Conservation (phyloP, 108 stramenopile genomes). For the Bacterosira constricta region DNA sequence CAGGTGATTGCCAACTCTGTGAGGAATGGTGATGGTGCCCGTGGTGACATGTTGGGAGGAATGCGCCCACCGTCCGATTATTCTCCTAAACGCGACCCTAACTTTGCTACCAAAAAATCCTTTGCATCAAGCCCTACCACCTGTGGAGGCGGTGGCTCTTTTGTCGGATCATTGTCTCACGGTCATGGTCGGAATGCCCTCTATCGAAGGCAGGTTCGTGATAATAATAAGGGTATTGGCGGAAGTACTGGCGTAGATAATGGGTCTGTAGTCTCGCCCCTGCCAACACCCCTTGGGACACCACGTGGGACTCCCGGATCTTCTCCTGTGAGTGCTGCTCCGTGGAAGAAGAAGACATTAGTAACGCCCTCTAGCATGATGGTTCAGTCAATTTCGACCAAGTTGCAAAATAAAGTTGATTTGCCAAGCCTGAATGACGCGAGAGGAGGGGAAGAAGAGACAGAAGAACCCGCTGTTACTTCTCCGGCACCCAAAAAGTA, state of each 20-base stretch:
- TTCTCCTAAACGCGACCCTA: not conserved
- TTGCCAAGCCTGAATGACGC: conserved; percentile 1
- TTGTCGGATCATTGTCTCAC: conserved; percentile 50
- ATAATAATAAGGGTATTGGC: conserved; percentile 6
- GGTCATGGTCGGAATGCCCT: conserved; percentile 59
- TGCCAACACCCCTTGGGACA: conserved; percentile 23
- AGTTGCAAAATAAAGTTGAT: conserved; percentile 1
- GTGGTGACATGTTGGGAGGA: not conserved
- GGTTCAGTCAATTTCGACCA: conserved; percentile 3
- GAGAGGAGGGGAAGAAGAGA: not conserved
- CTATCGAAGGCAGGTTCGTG: conserved; percentile 46
- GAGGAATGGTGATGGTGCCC: conserved; percentile 2
- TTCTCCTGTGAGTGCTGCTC: conserved; percentile 19
- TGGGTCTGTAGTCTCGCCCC: conserved; percentile 4
- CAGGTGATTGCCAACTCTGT: conserved; percentile 53
- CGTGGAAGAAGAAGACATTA: too few species aligned
- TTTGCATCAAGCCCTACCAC: conserved; percentile 33
- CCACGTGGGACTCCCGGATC: conserved; percentile 46
- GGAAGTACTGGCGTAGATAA: not conserved
- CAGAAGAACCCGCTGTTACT: not conserved
- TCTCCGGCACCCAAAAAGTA: conserved; percentile 36
- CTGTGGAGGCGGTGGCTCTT: conserved; percentile 16
- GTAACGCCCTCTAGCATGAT: not conserved
- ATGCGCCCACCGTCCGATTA: conserved; percentile 12
- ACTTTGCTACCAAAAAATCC: conserved; percentile 18